Percentiles rank a stretch among this genome's conserved stretches.
phyloP scores from a whole-genome alignment of 257 asterid species.

The Voacanga thouarsii region DNA sequence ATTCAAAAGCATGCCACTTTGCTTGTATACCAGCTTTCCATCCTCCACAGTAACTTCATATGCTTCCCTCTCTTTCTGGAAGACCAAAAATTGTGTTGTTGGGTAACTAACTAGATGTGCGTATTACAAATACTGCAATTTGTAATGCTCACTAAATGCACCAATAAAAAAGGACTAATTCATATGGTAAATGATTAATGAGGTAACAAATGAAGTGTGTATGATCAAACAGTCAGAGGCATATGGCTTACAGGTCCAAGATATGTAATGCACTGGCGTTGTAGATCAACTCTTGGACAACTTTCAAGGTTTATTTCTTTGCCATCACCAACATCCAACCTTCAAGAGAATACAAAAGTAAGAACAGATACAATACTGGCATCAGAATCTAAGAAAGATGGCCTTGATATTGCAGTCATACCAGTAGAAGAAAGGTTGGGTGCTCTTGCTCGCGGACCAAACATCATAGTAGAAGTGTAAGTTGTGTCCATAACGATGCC shows the following conservation, averaged over 20 bases:
- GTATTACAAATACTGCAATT: neutral
- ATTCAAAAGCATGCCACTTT: constrained; percentile 41
- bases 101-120: neutral
- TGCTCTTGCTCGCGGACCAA: constrained; percentile 58
- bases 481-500: constrained; percentile 79
- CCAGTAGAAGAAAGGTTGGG: constrained; percentile 81
- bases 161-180: neutral
- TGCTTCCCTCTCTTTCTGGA: constrained; percentile 55
- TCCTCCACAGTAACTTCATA: constrained; percentile 55
- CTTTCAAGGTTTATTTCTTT: constrained; percentile 51
- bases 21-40: constrained; percentile 50
- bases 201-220: neutral
- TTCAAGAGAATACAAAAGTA: constrained; percentile 21
- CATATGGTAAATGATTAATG: neutral
- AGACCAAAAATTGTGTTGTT: neutral
- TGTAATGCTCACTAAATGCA: neutral
- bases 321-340: constrained; percentile 78
- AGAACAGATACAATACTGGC: constrained; percentile 1
- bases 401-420: constrained; percentile 19
- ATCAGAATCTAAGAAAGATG: constrained; percentile 3
- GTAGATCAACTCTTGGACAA: constrained; percentile 49
- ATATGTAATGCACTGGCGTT: constrained; percentile 58
- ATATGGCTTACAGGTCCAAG: constrained; percentile 61
- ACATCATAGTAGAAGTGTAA: constrained; percentile 59
- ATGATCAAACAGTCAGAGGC: neutral